Base-by-base conservation (phyloP, 192 early-diverging fungal species). In the Dissophora globulifera region DNA sequence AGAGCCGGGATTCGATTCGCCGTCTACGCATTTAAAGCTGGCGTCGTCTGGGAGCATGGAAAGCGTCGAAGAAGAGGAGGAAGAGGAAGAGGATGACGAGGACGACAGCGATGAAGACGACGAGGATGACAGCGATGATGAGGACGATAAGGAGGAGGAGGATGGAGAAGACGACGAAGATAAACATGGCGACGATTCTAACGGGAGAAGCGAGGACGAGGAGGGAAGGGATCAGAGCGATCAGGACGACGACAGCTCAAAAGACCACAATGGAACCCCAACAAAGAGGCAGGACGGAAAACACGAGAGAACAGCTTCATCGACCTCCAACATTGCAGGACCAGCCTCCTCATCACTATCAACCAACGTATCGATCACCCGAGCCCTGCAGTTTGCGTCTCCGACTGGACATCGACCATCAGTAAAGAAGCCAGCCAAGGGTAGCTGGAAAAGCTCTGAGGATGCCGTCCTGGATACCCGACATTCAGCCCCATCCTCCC, bases 341-440 rank as follows among this genome's bases (percentile, higher is more conserved):
- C 9, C 43, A 35, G 16, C 23, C 35, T 30, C 60, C 22, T 10
- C 32, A 20, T 13, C 54, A 8, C 29, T 31, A 17, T 45, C 51
- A 16, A 29, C 50, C 16, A 29, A 15, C 16, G 26, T 59, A 12
- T 58, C 70, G 10, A 62, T 54, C 52, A 56, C 51, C 47, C 42
- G 50, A 29, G 72, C 72, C 3, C 50, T 67, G 1, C 72, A 62
- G 23, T 76, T 76, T 42, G 72, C 72, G 1, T 52, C 72, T 3
- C 40, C 48, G 12, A 76, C 72, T 13, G 72, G 72, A 29, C 53
- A 67, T 42, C 31, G 72, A 42, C 72, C 72, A 17, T 62, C 64
- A 12, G 72, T 76, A 32, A 76, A 76, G 51, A 76, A 67, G 23
- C 72, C 72, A 2, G 25, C 40, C 25, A 66, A 67, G 38, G 72